Evolutionary conservation across 2,329 filamentous ascomycete species (phyloP), one percentile per base, ranked within the genome.

Genomic region (Diaporthe sp.): DNA sequence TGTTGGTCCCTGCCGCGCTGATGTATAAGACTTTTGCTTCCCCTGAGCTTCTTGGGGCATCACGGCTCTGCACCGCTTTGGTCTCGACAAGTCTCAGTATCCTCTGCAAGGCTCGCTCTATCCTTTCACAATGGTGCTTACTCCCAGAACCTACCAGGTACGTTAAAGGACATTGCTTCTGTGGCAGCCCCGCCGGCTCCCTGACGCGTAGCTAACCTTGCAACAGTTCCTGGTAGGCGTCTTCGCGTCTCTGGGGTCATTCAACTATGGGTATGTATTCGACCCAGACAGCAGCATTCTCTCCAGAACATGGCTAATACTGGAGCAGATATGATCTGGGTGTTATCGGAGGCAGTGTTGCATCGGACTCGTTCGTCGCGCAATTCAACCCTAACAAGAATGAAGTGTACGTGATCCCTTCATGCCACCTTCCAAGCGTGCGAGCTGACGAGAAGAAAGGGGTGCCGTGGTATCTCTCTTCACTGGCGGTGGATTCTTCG

Each of bases 331-430:
- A 64, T 64, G 60, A 64, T 47, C 60, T 64, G 4, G 60, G 60
- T 7, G 60, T 64, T 22, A 64, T 64, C 17, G 60, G 60, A 33
- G 60, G 60, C 40, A 64, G 60, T 30, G 60, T 64, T 64, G 60
- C 60, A 25, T 64, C 60, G 19, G 28, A 30, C 25, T 64, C 60
- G 7, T 64, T 64, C 12, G 17, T 45, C 25, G 60, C 17, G 25
- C 28, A 19, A n/a, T 64, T 64, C 60, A 30, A 45, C 10, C 60
- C 60, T 10, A 64, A 47, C 60, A 45, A 45, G 60, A 42, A 64
- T 30, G 40, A 64, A 47, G 60, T 64, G 60, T 64, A 64, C 9
- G 60, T 47, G 8, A 5, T 15, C 6, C 40, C 25, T 33, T 10
- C 38, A 15, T 15, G 2, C 3, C 17, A 47, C 9, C 3, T 6